phyloP scores from a whole-genome alignment of 139 green algal species.

The Mychonastes homosphaera region DNA sequence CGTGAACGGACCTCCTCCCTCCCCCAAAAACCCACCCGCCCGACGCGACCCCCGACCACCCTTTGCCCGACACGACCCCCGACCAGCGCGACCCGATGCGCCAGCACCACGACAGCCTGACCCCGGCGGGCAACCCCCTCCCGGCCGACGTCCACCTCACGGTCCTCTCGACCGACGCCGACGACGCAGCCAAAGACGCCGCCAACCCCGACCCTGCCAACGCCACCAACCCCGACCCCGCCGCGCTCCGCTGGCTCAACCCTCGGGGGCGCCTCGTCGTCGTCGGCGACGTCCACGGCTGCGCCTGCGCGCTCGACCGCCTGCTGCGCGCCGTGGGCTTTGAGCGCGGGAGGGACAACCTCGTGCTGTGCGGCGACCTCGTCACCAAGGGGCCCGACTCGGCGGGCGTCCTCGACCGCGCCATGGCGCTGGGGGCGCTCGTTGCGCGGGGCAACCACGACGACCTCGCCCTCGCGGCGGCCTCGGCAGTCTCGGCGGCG shows the following conservation, averaged over 20 bases:
- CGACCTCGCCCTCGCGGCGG: conserved; percentile 14
- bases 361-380: conserved; percentile 48
- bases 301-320: conserved; percentile 25
- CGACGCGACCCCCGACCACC: background rate
- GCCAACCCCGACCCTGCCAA: conserved; percentile 11
- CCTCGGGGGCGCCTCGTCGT: conserved; percentile 19
- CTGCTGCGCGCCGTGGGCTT: conserved; percentile 28
- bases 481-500: background rate
- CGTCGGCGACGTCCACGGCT: conserved; percentile 41
- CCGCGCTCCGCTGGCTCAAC: background rate
- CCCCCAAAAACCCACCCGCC: background rate
- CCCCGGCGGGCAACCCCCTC: conserved; percentile 19
- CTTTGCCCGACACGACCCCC: no score
- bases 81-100: background rate
- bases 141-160: conserved; percentile 11
- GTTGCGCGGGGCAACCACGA: conserved; percentile 42
- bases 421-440: conserved; percentile 3
- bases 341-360: conserved; percentile 23
- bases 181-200: no score
- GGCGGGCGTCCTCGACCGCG: conserved; percentile 15
- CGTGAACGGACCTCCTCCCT: background rate
- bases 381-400: conserved; percentile 48
- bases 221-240: conserved; percentile 12
- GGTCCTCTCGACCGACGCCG: background rate
- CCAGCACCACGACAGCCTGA: background rate